Base-by-base conservation (phyloP, 805 yeast genomes). In the Starmerella lactis-condensi region DNA sequence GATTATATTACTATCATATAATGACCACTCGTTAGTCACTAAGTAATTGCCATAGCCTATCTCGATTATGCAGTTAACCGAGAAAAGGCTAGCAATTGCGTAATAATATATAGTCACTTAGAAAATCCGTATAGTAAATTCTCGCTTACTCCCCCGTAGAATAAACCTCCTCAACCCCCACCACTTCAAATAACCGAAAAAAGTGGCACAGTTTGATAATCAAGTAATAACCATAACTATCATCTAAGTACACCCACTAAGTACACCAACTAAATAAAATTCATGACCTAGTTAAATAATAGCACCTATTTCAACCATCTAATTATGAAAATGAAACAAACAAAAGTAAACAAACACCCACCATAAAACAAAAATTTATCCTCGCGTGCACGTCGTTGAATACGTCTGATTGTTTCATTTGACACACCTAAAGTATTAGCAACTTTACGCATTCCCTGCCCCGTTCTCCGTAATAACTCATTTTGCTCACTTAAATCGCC, bases 311-410 rank as follows among this genome's bases (percentile, higher is more conserved):
- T 61, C 33, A 83, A 59, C 61, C 72, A 70, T 46, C 63, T 67
- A 40, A 72, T 51, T 26, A 83, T 70, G 35, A 65, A 61, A 52
- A 70, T 79, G 58, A 82, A 76, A 17, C 67, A 56, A 10, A 72
- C 58, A 34, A 83, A 48, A 53, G 78, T 64, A 19, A 74, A 42
- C 2, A 64, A 27, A 2, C 77, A 69, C 20, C 82, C 77, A 9
- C 73, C 71, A 63, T 76, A 82, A 48, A 89, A 89, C 19, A 89
- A 57, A 62, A 79, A 66, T 50, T 82, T 82, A 51, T 85, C 96
- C 50, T 79, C 75, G 43, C 66, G 68, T 8, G 92, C 85, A 33
- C 93, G 65, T 42, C 70, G 67, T 53, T 82, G 89, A 20, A 85
- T 74, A 32, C 65, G 62, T 34, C 75, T 61, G 28, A 89, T 81